These are phyloP conservation scores for Pleurotus giganteus DNA, from an alignment of 768 basidiomycete species.

Conservation along the genomic window DNA sequence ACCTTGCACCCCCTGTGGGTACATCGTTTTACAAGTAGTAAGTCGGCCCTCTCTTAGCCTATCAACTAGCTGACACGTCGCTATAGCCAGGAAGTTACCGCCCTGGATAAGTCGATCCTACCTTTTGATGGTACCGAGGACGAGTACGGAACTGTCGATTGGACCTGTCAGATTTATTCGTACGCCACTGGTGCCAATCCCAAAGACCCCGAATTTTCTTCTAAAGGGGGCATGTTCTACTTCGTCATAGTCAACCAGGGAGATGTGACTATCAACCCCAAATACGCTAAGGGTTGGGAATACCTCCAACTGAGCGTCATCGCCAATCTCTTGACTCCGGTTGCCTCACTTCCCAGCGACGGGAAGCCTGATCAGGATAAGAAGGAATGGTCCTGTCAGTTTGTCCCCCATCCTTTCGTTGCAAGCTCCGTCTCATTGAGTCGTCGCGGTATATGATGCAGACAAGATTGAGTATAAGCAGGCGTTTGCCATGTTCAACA, in stretches of 20 bases:
- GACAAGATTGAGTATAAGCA: background rate
- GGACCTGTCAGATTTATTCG: background rate
- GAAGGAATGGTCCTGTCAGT: background rate
- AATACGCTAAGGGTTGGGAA: background rate
- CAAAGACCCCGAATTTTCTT: background rate
- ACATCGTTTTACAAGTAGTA: too few relatives aligned
- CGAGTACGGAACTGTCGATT: too few relatives aligned
- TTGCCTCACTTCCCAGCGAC: background rate
- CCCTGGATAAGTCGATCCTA: too few relatives aligned
- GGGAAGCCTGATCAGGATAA: too few relatives aligned
- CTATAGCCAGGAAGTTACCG: too few relatives aligned
- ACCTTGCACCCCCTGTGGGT: too few relatives aligned
- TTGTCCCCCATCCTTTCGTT: background rate
- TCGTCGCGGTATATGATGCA: background rate
- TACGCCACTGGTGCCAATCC: background rate
- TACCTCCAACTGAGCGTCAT: background rate
- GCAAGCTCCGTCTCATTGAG: background rate
- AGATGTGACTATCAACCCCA: background rate
- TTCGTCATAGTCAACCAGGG: background rate
- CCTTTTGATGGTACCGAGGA: too few relatives aligned
- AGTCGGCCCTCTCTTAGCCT: too few relatives aligned
- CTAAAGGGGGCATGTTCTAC: background rate
- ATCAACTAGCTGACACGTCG: too few relatives aligned
- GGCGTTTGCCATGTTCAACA: background rate
- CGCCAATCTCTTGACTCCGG: background rate